A percentile compares a stretch with the other conserved stretches of the same genome.
These are phyloP conservation scores for Trametes sanguinea DNA, from an alignment of 768 basidiomycete genomes.

Conservation along the genomic window DNA sequence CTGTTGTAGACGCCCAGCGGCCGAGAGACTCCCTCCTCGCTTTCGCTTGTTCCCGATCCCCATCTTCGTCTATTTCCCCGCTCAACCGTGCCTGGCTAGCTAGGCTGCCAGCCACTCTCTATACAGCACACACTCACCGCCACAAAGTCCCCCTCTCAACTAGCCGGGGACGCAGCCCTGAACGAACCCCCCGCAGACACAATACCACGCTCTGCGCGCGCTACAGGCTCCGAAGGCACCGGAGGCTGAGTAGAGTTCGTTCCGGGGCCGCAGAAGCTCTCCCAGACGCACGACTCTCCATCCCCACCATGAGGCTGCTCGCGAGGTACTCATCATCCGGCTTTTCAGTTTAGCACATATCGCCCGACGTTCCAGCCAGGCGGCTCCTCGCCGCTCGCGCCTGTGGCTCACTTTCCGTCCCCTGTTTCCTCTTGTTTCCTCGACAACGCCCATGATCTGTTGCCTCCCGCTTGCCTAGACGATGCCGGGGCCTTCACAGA, in stretches of 20 bases:
- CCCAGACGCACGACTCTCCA: no score
- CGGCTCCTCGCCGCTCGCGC: no score
- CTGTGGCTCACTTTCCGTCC: background rate
- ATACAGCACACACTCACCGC: background rate
- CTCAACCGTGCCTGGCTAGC: background rate
- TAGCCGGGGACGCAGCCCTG: background rate
- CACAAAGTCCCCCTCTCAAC: background rate
- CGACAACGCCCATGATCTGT: background rate
- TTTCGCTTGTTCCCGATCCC: slow-evolving; percentile 33
- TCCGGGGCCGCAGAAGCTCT: background rate
- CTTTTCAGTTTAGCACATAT: background rate
- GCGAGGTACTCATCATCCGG: background rate
- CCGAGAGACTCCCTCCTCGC: slow-evolving; percentile 30
- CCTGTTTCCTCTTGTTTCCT: slow-evolving; percentile 1
- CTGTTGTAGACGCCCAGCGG: no score
- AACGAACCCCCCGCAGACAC: background rate
- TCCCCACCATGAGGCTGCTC: background rate
- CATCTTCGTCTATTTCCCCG: slow-evolving; percentile 41
- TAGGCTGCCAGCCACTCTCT: no score
- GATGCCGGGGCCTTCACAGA: no score
- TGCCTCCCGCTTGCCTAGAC: no score
- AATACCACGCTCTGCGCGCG: background rate
- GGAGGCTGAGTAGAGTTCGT: background rate
- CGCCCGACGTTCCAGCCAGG: background rate
- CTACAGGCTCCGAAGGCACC: background rate